Base-by-base conservation (phyloP, 2,329 filamentous ascomycete genomes). In the Oidium heveae region DNA sequence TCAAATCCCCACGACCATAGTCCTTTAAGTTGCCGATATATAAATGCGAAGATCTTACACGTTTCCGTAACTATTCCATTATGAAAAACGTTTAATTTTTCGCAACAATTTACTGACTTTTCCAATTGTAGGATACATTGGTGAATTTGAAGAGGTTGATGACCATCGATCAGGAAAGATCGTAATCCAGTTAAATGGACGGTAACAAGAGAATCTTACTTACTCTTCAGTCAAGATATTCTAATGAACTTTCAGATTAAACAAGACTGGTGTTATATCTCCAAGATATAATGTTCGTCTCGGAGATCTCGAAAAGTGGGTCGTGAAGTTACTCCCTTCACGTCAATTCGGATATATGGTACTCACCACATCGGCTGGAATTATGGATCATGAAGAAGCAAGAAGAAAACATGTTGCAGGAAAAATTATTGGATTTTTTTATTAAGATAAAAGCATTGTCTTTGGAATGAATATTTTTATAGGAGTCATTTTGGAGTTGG, bases 11-110 rank as follows among this genome's bases (percentile, higher is more conserved):
- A 95, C 87, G 85, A 83, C 81, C 77, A 82, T 80, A 86, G 89
- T 86, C 88, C 86, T 98, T 96, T 98, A 96, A 96, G 80, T 93
- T 80, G 80, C 86, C 89, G 91, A 93, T 84, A 98, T 73, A 98
- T 91, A 70, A 74, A 84, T 70, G 79, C 82, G 82, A 82, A 79
- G 82, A 83, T 89, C 87, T 95, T 94, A 94, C 87, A 94, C 84
- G 83, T 93, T 86, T 80, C 82, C 82, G 75, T 79, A 84, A 3
- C 6, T 73, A 74, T 70, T 56, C 67, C 69, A 71, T 74, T 91
- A 84, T 87, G 80, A 84, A 73, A 75, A 77, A 85, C 82, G 82
- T 95, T 94, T 94, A 93, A 80, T 82, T 80, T 76, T 75, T 81
- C 80, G 86, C 84, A 75, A 96, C 86, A 96, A 46, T 16, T 36